These are phyloP conservation scores for Chernovozyma aurita DNA, from an alignment of 1,139 yeast genomes.

Conservation along the genomic window DNA sequence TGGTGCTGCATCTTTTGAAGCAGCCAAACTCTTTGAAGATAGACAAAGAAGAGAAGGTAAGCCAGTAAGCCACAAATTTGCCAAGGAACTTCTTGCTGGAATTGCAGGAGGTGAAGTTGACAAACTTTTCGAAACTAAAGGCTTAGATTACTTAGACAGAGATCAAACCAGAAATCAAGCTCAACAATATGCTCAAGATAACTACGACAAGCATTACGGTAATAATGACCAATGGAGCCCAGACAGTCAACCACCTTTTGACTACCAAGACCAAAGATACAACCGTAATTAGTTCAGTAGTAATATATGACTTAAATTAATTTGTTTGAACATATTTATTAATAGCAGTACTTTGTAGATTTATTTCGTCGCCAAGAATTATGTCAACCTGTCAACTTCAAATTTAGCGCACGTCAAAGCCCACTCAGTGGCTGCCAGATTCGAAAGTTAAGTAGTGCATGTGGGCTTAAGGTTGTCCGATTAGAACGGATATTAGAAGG, in stretches of 20 bases:
- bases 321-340: no score
- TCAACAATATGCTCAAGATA: conserved; percentile 15
- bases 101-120: conserved; percentile 32
- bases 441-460: no score
- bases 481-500: no score
- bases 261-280: conserved; percentile 20
- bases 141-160: conserved; percentile 30
- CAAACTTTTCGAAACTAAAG: conserved; percentile 31
- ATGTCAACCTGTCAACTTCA: no score
- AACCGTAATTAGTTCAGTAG: conserved; percentile 4
- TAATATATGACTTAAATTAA: no score
- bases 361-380: no score
- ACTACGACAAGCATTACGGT: conserved; percentile 29
- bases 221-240: conserved; percentile 25
- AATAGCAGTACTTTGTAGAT: no score
- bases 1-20: conserved; percentile 33
- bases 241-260: conserved; percentile 23
- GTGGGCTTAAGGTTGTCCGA: no score
- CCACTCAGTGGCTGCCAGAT: no score
- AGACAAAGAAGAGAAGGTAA: conserved; percentile 30
- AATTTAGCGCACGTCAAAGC: no score
- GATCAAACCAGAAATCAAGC: conserved; percentile 23
- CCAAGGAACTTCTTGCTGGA: conserved; percentile 28
- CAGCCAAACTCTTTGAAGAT: conserved; percentile 29
- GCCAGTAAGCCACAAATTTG: conserved; percentile 28